Evolutionary conservation across 768 basidiomycete species (phyloP), one percentile per base, ranked within the genome.

Genomic region (Rhodotorula paludigena): DNA sequence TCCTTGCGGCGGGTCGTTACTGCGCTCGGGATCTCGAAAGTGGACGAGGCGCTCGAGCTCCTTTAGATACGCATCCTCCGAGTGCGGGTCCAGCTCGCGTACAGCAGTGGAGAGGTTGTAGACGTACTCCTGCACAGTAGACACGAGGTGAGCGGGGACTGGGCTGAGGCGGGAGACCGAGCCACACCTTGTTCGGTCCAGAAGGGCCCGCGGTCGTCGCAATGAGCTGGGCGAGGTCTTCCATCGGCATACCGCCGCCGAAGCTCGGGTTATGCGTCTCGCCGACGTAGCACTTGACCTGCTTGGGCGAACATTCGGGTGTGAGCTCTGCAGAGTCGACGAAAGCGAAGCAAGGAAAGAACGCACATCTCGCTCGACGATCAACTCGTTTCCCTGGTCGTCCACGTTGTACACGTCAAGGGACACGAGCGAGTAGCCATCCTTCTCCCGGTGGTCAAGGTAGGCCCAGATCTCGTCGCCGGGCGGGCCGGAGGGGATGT

Each of bases 181-280:
- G 55, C 12, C 77, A 38, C 42, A 89, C 92, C 81, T 92, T 93
- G 81, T 98, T 98, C 5, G 81, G 84, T 1, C 93, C 93, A 0
- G 92, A 96, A 0, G 92, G 92, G 1, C 93, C 93, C 0, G 85
- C 82, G 0, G 88, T 86, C 33, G 78, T 77, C 83, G 86, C 87
- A 57, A 98, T 94, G 7, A 81, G 81, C 39, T 82, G 74, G 0
- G 90, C 86, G 8, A 93, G 84, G 5, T 73, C 63, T 45, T 86
- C 84, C n/a, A 92, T 79, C 0, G 88, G 85, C 76, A 93, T 89
- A 12, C 88, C 86, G 5, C 90, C 92, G 54, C 91, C 82, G 77
- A 97, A 96, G 0, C 90, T 91, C 0, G 90, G 89, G 70, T 94
- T 96, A 69, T 90, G 86, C 20, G 85, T 85, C 49, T 85, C 83